Evolutionary conservation across 192 early-diverging fungal genomes (phyloP).

Genomic region (Linnemannia elongata): DNA sequence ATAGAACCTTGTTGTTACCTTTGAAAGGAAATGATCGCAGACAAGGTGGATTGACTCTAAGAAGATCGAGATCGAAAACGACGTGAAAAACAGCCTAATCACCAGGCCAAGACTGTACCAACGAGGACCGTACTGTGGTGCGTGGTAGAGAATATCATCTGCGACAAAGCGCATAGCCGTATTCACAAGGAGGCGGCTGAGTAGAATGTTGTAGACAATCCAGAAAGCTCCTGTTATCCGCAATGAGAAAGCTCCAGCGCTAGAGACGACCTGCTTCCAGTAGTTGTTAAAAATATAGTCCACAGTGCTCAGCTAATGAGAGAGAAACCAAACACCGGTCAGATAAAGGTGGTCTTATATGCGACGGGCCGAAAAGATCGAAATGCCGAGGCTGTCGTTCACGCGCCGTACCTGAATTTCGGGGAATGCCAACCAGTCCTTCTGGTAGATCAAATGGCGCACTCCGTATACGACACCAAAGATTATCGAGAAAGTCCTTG

Average conservation of each 20-base stretch:
- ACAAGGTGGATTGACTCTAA: constrained; percentile 43
- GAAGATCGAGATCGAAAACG: constrained; percentile 26
- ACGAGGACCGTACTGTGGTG: constrained; percentile 47
- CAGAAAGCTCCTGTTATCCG: constrained; percentile 33
- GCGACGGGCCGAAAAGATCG: not conserved
- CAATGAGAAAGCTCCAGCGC: constrained; percentile 15
- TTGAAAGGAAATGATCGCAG: constrained; percentile 41
- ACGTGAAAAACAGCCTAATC: constrained; percentile 20
- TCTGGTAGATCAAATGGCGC: constrained; percentile 38
- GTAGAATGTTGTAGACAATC: constrained; percentile 44
- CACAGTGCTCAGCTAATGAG: constrained; percentile 19
- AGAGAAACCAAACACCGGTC: not conserved
- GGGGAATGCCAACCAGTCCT: constrained; percentile 36
- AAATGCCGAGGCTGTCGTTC: not conserved
- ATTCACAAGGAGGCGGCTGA: constrained; percentile 29
- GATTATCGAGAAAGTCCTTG: constrained; percentile 20
- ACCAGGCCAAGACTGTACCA: constrained; percentile 42
- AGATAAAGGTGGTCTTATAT: not conserved
- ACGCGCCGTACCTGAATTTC: constrained; percentile 26
- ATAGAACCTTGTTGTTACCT: constrained; percentile 9
- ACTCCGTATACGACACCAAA: constrained; percentile 25
- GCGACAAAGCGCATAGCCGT: constrained; percentile 32
- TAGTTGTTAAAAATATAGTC: constrained; percentile 37
- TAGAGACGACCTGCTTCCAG: constrained; percentile 18
- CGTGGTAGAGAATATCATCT: constrained; percentile 37